phyloP scores from a whole-genome alignment of 106 monocot genomes.

The Alisma plantagoaquatica region DNA sequence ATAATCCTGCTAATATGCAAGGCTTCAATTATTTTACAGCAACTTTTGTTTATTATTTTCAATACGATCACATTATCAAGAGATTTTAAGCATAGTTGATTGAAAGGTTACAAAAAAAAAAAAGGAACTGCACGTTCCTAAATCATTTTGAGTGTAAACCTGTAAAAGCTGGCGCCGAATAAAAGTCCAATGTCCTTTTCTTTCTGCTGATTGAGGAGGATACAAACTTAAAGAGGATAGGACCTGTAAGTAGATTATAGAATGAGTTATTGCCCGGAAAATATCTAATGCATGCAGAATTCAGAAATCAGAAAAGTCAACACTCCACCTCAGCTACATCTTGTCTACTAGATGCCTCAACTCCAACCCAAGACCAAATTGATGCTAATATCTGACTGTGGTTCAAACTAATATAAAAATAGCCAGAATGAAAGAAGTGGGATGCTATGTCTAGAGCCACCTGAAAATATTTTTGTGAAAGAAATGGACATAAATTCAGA shows the following conservation, averaged over 20 bases:
- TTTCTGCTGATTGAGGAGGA: constrained; percentile 61
- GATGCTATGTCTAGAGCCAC: constrained; percentile 55
- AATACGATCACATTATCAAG: too few relatives aligned
- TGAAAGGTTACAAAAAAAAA: too few relatives aligned
- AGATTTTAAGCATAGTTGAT: too few relatives aligned
- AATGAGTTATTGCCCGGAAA: background rate
- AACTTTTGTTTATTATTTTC: background rate
- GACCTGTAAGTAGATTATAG: constrained; percentile 37
- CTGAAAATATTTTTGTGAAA: too few relatives aligned
- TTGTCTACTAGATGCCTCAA: constrained; percentile 43
- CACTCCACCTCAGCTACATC: constrained; percentile 71
- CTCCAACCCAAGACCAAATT: constrained; percentile 86
- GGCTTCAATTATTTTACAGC: background rate
- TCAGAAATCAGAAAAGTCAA: background rate
- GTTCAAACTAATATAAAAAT: constrained; percentile 70
- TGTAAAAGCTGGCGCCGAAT: constrained; percentile 80
- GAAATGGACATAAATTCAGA: too few relatives aligned
- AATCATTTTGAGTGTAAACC: constrained; percentile 25
- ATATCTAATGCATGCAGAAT: background rate
- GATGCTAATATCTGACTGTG: constrained; percentile 68
- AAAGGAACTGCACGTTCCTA: too few relatives aligned
- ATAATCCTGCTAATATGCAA: background rate
- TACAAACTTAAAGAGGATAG: constrained; percentile 59
- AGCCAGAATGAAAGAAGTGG: constrained; percentile 39
- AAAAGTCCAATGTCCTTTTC: constrained; percentile 74